Evolutionary conservation across 768 basidiomycete genomes (phyloP), one percentile per base, ranked within the genome.

Genomic region (Porpolomopsis calyptriformis): DNA sequence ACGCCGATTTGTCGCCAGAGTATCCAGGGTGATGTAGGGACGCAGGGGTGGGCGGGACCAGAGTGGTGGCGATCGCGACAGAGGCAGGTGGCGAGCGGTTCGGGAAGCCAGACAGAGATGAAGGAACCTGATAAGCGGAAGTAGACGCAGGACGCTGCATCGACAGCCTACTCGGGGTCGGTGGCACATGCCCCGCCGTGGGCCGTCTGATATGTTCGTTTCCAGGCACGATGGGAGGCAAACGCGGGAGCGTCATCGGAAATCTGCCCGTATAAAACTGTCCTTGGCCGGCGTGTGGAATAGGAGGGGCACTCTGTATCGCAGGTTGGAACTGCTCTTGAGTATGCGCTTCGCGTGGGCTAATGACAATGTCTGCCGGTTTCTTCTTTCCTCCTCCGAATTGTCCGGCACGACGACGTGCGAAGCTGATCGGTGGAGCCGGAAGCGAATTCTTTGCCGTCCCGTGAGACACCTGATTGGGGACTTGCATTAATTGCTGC

Each of bases 321-420:
- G 73, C 71, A 19, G 83, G 82, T 45, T 73, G 74, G 33, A 80
- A 64, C 46, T 75, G 75, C 48, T 79, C 78, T 20, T 65, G 60
- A 11, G 67, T 66, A 24, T 74, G 71, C 4, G 67, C 57, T 49
- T 80, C 80, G 43, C 80, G 69, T 8, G 84, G 82, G 52, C 77
- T 82, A 67, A 88, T 85, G 50, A 85, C 55, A 50, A 86, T 82
- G 55, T 87, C 85, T 1, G 85, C 83, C 0, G 85, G 85, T 60
- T 85, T 87, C 63, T 70, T 82, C 59, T 74, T 77, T 38, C 68
- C 71, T 1, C 52, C 52, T n/a, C 79, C 77, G 10, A 79, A 52
- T 47, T 78, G 78, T 22, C 74, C 76, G 8, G 83, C 80, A 38
- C 84, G 77, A 45, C 85, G 83, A 29, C 77, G 74, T 11, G 83